These are phyloP conservation scores for Nymphaea thermarum DNA, from an alignment of 164 flowering plant genomes.

Conservation along the genomic window DNA sequence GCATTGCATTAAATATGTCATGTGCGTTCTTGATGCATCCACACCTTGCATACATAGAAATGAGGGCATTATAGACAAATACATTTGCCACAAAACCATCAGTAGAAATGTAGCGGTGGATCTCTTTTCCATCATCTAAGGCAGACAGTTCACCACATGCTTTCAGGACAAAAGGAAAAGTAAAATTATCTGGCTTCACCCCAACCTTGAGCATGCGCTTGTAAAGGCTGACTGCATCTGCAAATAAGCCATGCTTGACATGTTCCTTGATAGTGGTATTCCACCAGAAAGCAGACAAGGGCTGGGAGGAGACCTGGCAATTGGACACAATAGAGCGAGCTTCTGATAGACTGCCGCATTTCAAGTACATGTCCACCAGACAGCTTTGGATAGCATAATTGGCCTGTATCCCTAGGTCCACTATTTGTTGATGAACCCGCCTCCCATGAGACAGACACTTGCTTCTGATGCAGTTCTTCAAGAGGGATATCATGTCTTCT, in stretches of 20 bases:
- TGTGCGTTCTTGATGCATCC: conserved; percentile 30
- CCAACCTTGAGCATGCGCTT: conserved; percentile 21
- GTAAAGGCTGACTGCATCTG: conserved; percentile 13
- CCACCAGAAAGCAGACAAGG: conserved; percentile 31
- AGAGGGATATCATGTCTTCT: neutral
- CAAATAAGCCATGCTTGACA: conserved; percentile 12
- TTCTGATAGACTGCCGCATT: neutral
- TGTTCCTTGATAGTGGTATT: conserved; percentile 24
- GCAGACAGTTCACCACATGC: conserved; percentile 37
- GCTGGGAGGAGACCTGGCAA: conserved; percentile 13
- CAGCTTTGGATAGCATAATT: neutral
- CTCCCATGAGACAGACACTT: neutral
- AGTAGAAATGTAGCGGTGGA: conserved; percentile 28
- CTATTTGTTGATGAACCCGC: neutral
- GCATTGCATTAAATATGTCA: conserved; percentile 49
- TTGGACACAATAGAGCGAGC: neutral
- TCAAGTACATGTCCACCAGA: neutral
- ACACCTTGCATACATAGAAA: conserved; percentile 54
- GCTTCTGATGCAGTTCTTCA: neutral
- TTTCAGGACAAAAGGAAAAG: conserved; percentile 48
- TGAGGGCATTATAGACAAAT: conserved; percentile 52
- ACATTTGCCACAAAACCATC: conserved; percentile 52
- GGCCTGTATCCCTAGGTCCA: neutral
- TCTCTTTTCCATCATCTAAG: conserved; percentile 19
- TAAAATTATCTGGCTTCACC: conserved; percentile 38